Percentiles rank a stretch among this genome's conserved stretches.
These are phyloP conservation scores for Rosa hybrid DNA, from an alignment of 331 rosid species.

Conservation along the genomic window DNA sequence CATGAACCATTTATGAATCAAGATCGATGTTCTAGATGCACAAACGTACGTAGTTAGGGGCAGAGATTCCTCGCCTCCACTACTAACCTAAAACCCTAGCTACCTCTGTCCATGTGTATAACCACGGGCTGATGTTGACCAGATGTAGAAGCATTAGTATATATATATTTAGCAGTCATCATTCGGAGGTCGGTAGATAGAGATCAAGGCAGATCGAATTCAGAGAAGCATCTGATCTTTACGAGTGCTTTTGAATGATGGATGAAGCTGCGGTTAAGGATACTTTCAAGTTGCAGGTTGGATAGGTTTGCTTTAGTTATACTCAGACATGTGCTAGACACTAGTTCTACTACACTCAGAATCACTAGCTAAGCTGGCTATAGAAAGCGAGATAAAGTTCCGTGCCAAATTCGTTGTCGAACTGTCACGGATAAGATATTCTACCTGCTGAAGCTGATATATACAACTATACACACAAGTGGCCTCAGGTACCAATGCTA, in stretches of 20 bases:
- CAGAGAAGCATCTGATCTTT: constrained; percentile 13
- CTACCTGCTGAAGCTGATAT: constrained; percentile 17
- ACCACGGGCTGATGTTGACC: not conserved
- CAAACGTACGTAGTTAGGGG: not conserved
- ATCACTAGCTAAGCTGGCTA: not conserved
- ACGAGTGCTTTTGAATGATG: constrained; percentile 36
- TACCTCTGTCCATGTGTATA: not conserved
- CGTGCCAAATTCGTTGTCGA: constrained; percentile 13
- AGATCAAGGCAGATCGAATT: not conserved
- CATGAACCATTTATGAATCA: not conserved
- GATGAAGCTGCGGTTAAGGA: constrained; percentile 41
- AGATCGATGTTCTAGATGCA: not conserved
- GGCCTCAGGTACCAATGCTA: not conserved
- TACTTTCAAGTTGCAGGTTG: constrained; percentile 44
- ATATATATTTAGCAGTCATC: not conserved
- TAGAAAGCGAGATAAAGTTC: constrained; percentile 16
- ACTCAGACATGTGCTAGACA: constrained; percentile 6
- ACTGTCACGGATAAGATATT: constrained; percentile 48
- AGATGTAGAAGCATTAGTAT: too few species aligned
- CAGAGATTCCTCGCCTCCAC: not conserved
- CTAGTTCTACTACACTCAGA: not conserved
- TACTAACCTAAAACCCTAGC: not conserved
- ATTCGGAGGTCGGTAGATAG: not conserved
- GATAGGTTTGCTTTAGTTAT: constrained; percentile 31
- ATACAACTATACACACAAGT: constrained; percentile 12